Percentiles rank a stretch among this genome's conserved stretches.
Evolutionary conservation across 2,329 filamentous ascomycete species (phyloP).

Genomic region (Paecilomyces sp.): DNA sequence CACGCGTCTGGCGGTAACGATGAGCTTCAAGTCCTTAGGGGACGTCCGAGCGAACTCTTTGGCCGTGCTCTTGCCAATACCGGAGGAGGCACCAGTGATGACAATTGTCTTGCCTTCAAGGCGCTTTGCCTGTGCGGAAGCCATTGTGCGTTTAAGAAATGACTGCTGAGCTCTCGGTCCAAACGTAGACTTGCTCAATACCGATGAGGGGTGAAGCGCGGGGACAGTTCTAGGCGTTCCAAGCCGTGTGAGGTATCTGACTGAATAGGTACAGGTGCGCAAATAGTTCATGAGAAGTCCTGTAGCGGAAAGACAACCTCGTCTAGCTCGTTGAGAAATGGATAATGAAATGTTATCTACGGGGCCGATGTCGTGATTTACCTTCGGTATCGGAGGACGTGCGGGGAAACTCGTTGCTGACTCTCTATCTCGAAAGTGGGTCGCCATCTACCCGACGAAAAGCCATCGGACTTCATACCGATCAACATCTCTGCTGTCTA

Average conservation of each 20-base stretch:
- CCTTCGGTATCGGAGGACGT: not conserved
- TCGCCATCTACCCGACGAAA: not conserved
- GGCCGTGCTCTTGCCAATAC: slow-evolving; percentile 71
- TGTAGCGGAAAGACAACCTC: not conserved
- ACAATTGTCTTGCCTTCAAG: slow-evolving; percentile 89
- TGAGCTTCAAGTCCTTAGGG: slow-evolving; percentile 70
- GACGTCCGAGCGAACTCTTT: slow-evolving; percentile 86
- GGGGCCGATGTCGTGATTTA: not conserved
- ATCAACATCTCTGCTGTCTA: not conserved
- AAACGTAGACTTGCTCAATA: not conserved
- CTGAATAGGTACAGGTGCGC: not conserved
- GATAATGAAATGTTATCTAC: not conserved
- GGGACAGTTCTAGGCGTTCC: not conserved
- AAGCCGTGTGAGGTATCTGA: not conserved
- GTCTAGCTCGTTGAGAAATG: not conserved
- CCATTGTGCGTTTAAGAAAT: slow-evolving; percentile 44
- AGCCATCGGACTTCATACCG: not conserved
- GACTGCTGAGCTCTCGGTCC: not conserved
- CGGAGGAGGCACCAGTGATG: slow-evolving; percentile 86
- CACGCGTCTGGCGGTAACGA: slow-evolving; percentile 80
- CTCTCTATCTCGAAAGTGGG: too few relatives aligned
- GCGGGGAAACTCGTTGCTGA: not conserved
- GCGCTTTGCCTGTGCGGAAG: slow-evolving; percentile 68
- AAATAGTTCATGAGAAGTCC: not conserved
- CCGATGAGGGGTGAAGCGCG: not conserved